Conservation (phyloP, 768 basidiomycete genomes). For the Hygrophorus pudorinus region DNA sequence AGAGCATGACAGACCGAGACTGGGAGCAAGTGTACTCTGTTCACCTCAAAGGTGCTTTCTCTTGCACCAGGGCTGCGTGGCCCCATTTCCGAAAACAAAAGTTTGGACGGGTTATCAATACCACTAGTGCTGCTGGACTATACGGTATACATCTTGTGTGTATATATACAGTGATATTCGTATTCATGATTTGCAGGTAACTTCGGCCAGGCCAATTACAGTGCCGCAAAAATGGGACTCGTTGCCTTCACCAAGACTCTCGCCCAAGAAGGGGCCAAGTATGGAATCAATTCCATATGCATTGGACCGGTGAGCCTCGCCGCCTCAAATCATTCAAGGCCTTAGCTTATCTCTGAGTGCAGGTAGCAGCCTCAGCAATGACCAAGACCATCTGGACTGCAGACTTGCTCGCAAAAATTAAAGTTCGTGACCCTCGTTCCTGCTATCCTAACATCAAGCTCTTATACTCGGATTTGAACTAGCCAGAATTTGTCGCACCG, state of each 20-base stretch:
- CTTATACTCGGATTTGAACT: constrained; percentile 9
- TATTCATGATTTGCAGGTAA: constrained; percentile 44
- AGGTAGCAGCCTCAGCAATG: constrained; percentile 97
- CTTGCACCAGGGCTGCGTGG: constrained; percentile 94
- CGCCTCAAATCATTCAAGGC: not conserved
- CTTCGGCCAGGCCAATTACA: constrained; percentile 96
- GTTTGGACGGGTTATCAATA: constrained; percentile 91
- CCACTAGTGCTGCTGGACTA: constrained; percentile 88
- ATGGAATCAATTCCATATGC: constrained; percentile 76
- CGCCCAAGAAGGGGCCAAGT: constrained; percentile 86
- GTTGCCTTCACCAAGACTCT: constrained; percentile 89
- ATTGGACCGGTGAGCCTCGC: constrained; percentile 67
- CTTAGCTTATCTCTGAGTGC: not conserved
- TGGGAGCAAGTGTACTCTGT: constrained; percentile 86
- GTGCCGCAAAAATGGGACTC: constrained; percentile 95
- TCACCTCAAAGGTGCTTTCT: constrained; percentile 88
- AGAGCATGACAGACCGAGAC: constrained; percentile 94
- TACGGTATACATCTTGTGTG: constrained; percentile 47
- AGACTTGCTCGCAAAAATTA: constrained; percentile 84
- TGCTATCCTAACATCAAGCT: not conserved
- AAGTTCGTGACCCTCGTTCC: constrained; percentile 29
- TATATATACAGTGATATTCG: not conserved
- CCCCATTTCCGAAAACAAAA: constrained; percentile 90
- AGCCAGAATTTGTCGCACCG: constrained; percentile 91
- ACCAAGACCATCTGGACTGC: constrained; percentile 92